These are phyloP conservation scores for Geranium incanum DNA, from an alignment of 441 rosid genomes.

Conservation along the genomic window DNA sequence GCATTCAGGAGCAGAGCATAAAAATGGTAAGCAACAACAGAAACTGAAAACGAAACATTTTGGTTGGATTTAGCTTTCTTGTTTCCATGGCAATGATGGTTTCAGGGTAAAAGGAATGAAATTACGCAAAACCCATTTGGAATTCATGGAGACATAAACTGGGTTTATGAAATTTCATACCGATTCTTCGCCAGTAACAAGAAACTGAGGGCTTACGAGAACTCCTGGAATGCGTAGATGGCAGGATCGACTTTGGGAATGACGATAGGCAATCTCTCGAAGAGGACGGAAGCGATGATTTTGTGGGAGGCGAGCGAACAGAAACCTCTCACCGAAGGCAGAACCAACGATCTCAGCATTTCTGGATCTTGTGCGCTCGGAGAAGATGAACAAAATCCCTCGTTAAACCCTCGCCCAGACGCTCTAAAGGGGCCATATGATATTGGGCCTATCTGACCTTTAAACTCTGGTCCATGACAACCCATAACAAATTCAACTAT, in stretches of 20 bases:
- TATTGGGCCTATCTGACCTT: too few relatives aligned
- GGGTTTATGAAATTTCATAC: background rate
- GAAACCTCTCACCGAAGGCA: constrained; percentile 6
- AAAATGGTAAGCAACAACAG: too few relatives aligned
- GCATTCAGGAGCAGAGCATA: too few relatives aligned
- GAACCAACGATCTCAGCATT: constrained; percentile 19
- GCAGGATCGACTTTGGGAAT: constrained; percentile 25
- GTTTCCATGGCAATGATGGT: too few relatives aligned
- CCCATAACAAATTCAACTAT: too few relatives aligned
- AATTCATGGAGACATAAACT: background rate
- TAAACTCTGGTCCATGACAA: too few relatives aligned
- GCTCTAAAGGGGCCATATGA: too few relatives aligned
- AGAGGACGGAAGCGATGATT: constrained; percentile 24
- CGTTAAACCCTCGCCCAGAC: background rate
- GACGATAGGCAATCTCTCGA: constrained; percentile 28
- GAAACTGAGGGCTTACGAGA: constrained; percentile 18
- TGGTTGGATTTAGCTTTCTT: too few relatives aligned
- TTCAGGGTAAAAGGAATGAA: background rate
- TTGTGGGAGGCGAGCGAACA: constrained; percentile 20
- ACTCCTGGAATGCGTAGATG: constrained; percentile 28
- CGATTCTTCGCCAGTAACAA: background rate
- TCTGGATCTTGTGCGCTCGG: background rate
- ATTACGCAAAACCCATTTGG: background rate
- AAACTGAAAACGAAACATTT: too few relatives aligned
- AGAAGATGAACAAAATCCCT: background rate